Evolutionary conservation across 1,284 basidiomycete genomes (phyloP).

Genomic region (Ceraceosorus guamensis): DNA sequence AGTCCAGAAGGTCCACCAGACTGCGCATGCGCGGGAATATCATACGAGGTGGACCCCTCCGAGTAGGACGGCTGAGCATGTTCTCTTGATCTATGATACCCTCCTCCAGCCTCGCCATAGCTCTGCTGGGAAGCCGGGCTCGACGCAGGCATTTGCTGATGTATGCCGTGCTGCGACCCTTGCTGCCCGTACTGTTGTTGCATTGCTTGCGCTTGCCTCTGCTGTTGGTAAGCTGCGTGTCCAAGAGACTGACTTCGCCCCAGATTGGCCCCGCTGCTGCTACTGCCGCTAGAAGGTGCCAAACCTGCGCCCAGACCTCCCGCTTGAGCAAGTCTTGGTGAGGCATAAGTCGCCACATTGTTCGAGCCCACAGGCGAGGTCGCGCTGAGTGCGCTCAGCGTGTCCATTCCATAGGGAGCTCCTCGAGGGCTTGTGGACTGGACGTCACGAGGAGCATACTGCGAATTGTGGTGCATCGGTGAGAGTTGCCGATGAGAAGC

Average conservation of each 20-base stretch:
- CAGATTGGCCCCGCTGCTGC: constrained; percentile 1
- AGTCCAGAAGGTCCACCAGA: background rate
- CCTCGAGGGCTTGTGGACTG: no score
- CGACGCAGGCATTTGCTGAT: background rate
- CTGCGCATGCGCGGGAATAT: background rate
- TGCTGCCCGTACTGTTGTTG: constrained; percentile 6
- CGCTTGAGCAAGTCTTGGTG: background rate
- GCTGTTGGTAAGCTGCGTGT: constrained; percentile 5
- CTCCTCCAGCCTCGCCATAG: background rate
- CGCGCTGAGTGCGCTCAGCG: no score
- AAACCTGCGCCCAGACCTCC: background rate
- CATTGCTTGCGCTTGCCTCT: background rate
- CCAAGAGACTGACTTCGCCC: constrained; percentile 9
- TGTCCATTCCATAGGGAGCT: no score
- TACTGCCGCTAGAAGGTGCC: background rate
- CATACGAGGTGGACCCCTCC: background rate
- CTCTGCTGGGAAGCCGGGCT: background rate
- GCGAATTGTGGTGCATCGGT: background rate
- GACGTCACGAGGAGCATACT: background rate
- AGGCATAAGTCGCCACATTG: background rate
- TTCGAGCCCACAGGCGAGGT: no score
- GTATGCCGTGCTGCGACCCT: constrained; percentile 1
- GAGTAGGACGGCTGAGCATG: background rate
- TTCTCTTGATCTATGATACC: constrained; percentile 3
- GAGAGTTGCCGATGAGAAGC: background rate